A percentile compares a stretch with the other conserved stretches of the same genome.
Evolutionary conservation across 257 asterid genomes (phyloP).

Genomic region (Solanum paucissectum): DNA sequence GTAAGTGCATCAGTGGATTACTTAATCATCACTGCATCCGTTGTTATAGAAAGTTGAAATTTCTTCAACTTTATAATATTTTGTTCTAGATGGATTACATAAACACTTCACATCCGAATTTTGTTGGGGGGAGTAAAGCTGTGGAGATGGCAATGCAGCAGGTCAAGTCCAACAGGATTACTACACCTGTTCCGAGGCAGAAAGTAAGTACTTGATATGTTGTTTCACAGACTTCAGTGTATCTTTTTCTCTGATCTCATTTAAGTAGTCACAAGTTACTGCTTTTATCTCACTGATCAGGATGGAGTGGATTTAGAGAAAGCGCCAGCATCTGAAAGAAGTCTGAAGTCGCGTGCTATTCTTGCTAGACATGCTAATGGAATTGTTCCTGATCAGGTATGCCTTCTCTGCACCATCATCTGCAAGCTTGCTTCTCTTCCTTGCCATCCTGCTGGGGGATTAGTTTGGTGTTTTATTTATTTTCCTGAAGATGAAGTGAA

Average conservation of each 20-base stretch:
- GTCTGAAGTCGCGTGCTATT: constrained; percentile 48
- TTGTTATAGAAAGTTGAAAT: background rate
- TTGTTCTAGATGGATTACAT: constrained; percentile 72
- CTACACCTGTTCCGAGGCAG: constrained; percentile 37
- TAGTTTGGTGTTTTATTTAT: background rate
- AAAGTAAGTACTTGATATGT: constrained; percentile 35
- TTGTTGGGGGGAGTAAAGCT: constrained; percentile 90
- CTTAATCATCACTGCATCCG: background rate
- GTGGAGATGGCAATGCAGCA: constrained; percentile 65
- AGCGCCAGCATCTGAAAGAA: constrained; percentile 51
- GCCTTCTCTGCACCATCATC: background rate
- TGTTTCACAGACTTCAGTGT: background rate
- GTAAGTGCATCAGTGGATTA: background rate
- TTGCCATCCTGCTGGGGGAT: background rate
- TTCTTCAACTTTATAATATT: background rate
- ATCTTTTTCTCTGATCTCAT: background rate
- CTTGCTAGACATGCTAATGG: constrained; percentile 75
- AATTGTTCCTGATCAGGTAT: constrained; percentile 73
- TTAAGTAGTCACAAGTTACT: background rate
- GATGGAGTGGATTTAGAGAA: constrained; percentile 58
- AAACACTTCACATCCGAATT: constrained; percentile 87
- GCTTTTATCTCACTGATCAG: constrained; percentile 27
- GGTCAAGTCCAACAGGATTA: constrained; percentile 37
- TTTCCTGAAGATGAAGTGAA: background rate
- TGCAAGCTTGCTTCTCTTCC: background rate